Conservation (phyloP, 2,329 filamentous ascomycete genomes). For the Stagonosporopsis chrysanthemi region DNA sequence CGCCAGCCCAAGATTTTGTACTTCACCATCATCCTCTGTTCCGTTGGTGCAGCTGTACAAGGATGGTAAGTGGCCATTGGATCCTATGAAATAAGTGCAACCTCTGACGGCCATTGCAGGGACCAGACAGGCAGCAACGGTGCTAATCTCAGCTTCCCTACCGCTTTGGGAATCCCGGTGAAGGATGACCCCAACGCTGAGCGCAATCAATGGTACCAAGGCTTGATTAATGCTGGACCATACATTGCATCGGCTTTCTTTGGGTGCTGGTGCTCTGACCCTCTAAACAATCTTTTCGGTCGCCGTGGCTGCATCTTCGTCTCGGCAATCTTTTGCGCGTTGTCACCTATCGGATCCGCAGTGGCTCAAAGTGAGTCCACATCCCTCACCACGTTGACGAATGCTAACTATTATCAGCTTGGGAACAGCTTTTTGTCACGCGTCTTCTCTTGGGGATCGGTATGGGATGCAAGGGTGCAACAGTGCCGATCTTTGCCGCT, state of each 20-base stretch:
- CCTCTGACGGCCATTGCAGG: constrained; percentile 1
- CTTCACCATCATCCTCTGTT: constrained; percentile 70
- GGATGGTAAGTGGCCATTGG: constrained; percentile 61
- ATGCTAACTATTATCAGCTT: constrained; percentile 18
- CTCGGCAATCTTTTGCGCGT: constrained; percentile 29
- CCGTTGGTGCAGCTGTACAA: constrained; percentile 69
- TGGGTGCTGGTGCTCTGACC: constrained; percentile 32
- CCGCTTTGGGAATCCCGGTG: constrained; percentile 58
- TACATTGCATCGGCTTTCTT: constrained; percentile 26
- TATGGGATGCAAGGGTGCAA: constrained; percentile 56
- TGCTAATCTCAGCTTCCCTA: constrained; percentile 67
- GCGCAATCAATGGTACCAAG: constrained; percentile 33
- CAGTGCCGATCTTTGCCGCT: constrained; percentile 56
- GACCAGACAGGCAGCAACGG: constrained; percentile 59
- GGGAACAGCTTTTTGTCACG: constrained; percentile 52
- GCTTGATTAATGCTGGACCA: constrained; percentile 30
- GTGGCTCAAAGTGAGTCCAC: constrained; percentile 25
- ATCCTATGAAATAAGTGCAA: background rate
- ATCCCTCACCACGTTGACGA: constrained; percentile 4
- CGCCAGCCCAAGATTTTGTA: constrained; percentile 65
- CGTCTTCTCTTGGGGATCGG: constrained; percentile 52
- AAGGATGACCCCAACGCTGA: constrained; percentile 22
- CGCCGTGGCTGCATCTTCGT: constrained; percentile 34
- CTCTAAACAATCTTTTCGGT: constrained; percentile 32
- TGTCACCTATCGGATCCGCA: constrained; percentile 29